Conservation (phyloP, 768 basidiomycete genomes). For the Kondoa subrosea region DNA sequence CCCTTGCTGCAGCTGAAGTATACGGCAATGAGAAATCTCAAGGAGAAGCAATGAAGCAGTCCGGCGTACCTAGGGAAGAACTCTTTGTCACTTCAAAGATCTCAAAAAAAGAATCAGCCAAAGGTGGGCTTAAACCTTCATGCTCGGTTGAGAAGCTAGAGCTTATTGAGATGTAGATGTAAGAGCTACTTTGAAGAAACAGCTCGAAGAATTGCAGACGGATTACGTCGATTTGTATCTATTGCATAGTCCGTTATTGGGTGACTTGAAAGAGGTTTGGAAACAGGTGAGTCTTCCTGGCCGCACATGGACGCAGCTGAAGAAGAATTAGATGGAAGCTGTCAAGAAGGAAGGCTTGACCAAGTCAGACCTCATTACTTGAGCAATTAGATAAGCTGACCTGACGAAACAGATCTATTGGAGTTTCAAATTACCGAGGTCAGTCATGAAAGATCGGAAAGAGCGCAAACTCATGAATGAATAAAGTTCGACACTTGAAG, state of each 20-base stretch:
- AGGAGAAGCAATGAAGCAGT: neutral
- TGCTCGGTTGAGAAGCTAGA: too few relatives aligned
- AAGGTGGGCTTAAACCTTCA: too few relatives aligned
- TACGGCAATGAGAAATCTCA: neutral
- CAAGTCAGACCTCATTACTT: too few relatives aligned
- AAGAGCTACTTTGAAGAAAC: conserved; percentile 12
- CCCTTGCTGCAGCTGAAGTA: neutral
- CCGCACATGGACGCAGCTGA: too few relatives aligned
- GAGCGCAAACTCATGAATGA: too few relatives aligned
- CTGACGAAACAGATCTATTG: too few relatives aligned
- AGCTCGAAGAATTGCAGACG: conserved; percentile 9
- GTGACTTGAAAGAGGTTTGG: conserved; percentile 9
- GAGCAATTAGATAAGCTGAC: too few relatives aligned
- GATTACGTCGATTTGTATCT: conserved; percentile 19
- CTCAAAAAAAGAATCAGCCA: neutral
- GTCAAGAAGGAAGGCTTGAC: conserved; percentile 12
- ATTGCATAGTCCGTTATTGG: conserved; percentile 3
- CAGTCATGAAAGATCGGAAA: too few relatives aligned
- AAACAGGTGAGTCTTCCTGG: conserved; percentile 11
- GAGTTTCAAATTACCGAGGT: too few relatives aligned
- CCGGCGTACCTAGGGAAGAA: conserved; percentile 3
- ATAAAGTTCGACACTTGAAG: too few relatives aligned
- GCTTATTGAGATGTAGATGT: too few relatives aligned
- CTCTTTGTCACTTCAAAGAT: conserved; percentile 5
- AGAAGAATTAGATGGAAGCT: too few relatives aligned